Base-by-base conservation (phyloP, 352 stramenopile genomes). In the Saprolegnia parasitica region DNA sequence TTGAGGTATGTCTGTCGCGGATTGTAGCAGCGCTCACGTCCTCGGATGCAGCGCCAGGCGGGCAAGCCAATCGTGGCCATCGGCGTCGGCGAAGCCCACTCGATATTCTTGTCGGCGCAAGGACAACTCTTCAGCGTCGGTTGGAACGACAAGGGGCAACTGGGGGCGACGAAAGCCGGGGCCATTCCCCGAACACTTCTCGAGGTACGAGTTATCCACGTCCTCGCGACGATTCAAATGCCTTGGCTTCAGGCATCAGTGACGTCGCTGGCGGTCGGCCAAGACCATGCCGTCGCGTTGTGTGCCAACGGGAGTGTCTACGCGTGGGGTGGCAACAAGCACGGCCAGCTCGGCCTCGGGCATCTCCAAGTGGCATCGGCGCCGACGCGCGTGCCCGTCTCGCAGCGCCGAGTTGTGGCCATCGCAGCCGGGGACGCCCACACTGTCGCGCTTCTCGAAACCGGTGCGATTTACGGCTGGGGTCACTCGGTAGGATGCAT, bases 61-160 rank as follows among this genome's bases (percentile, higher is more conserved):
- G 56, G 56, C 6, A 37, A 46, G 24, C 23, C 15, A 6, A 2
- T 67, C 13, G 20, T 20, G 1, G 15, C 29, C 5, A 35, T 67
- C 10, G 61, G 21, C 2, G 16, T 67, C 20, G 61, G 61, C 16
- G 61, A 67, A 39, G 18, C 39, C 24, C 61, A 67, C 32, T 21
- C 61, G 20, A 32, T 56, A 1, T 26, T 35, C 9, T 21, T 67
- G n/a, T 56, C 49, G 46, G n/a, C 21, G 13, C 23, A 55, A n/a
- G 61, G 61, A 1, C 24, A 67, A 6, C 15, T 67, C 5, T 67
- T 55, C 32, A 46, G 21, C 29, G 32, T 55, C 32, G 61, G 61
- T 20, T 56, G 61, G 61, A 67, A 67, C 49, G 61, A 67, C 61
- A 55, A 56, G 32, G 61, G 61, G 23, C 61, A 67, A 54, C 20